Base-by-base conservation (phyloP, 176 grass and related monocot genomes). In the Aegilops bicornis region DNA sequence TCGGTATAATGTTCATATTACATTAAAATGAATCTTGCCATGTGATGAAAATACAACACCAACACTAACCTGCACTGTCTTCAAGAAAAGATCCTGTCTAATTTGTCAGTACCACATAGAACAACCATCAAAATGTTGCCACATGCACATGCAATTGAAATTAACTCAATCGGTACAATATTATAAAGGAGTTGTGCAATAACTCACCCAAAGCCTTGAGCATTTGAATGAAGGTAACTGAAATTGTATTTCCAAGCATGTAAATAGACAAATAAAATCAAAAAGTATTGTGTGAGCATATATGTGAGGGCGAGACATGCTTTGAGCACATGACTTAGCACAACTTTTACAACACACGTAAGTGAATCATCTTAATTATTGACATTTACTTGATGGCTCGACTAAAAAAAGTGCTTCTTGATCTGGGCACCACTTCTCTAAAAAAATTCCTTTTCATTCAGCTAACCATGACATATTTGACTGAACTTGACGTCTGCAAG, bases 181-280 rank as follows among this genome's bases (percentile, higher is more conserved):
- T 75, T 37, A 85, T 32, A 74, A 45, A 74, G 70, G 37, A 80
- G 80, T 31, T 63, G 27, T 24, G 87, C 10, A 31, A 48, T 36
- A 40, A 93, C 93, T 95, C 80, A 98, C 96, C 96, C 83, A 98
- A 96, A 72, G 96, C 93, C 92, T 98, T 98, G 67, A 98, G 93
- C 96, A 98, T 96, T 87, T 98, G 93, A 88, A 96, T 98, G 70
- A 98, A 98, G 23, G 96, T 92, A 19, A 98, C 96, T 54, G 93
- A 98, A 83, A 98, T 98, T 25, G 93, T 98, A 84, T 98, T 96
- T 31, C 96, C 96, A 92, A 98, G 94, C 96, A 90, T 96, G 82
- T 48, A 73, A 45, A 76, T 35, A 87, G 33, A 76, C 1, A 27
- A 27, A 27, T 27, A 27, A 27, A 27, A 27, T 27, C 25, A 27